phyloP scores from a whole-genome alignment of 306 rosid species.

The Prunus campanulata region DNA sequence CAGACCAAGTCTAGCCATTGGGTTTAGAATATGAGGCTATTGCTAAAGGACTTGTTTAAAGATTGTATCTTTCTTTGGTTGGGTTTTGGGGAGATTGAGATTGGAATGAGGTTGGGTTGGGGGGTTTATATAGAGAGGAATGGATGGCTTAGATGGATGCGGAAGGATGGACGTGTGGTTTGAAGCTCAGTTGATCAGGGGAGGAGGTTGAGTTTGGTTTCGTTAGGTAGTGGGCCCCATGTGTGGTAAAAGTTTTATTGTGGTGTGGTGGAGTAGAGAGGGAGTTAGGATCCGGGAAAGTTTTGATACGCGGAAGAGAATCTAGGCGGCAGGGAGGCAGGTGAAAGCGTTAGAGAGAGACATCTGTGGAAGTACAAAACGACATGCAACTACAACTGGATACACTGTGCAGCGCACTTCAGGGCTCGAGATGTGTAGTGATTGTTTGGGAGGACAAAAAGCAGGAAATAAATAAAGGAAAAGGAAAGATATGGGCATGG shows the following conservation, averaged over 20 bases:
- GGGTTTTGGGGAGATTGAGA: not conserved
- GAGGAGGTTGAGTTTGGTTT: not conserved
- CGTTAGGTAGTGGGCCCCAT: constrained; percentile 34
- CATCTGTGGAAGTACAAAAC: not conserved
- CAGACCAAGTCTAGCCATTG: constrained; percentile 48
- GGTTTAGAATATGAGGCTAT: not conserved
- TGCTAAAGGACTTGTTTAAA: not conserved
- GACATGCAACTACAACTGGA: constrained; percentile 16
- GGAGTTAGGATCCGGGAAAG: constrained; percentile 1
- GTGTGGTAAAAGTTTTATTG: constrained; percentile 2
- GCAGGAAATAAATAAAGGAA: not conserved
- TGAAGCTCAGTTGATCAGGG: not conserved
- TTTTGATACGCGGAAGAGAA: not conserved
- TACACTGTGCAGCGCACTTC: not conserved
- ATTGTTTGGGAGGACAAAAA: not conserved
- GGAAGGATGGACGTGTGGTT: constrained; percentile 23
- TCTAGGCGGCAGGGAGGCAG: not conserved
- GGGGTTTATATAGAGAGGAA: constrained; percentile 22
- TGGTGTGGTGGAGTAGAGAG: not conserved
- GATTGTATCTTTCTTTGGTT: not conserved
- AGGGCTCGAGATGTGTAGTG: not conserved
- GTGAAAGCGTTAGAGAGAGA: not conserved
- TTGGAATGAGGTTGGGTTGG: not conserved
- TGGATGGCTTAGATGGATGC: constrained; percentile 27
- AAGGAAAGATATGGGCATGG: too few species aligned